A percentile compares a stretch with the other conserved stretches of the same genome.
Evolutionary conservation across 2,329 filamentous ascomycete genomes (phyloP).

Genomic region (Penicillium brevicompactum): DNA sequence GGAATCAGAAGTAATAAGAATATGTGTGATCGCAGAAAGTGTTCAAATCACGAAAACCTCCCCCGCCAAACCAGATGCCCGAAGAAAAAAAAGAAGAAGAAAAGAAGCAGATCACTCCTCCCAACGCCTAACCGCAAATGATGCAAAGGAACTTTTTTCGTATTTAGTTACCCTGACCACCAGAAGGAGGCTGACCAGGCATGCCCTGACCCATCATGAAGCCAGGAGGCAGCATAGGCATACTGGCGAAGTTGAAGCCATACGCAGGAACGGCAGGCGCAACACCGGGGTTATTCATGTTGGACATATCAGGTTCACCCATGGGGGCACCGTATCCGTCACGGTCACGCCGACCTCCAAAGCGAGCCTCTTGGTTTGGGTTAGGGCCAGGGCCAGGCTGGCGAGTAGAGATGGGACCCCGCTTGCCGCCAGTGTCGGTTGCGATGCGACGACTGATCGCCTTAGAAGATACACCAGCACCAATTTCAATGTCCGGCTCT

Average conservation of each 20-base stretch:
- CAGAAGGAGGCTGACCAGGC: slow-evolving; percentile 40
- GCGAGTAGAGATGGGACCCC: slow-evolving; percentile 51
- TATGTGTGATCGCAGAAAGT: neutral
- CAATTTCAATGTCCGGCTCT: slow-evolving; percentile 98
- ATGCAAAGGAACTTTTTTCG: slow-evolving; percentile 7
- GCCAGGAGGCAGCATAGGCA: slow-evolving; percentile 52
- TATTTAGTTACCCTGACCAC: slow-evolving; percentile 36
- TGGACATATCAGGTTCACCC: slow-evolving; percentile 35
- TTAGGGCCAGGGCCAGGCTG: slow-evolving; percentile 25
- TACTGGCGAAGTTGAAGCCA: slow-evolving; percentile 54
- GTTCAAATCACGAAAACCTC: neutral
- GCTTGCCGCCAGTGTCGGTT: slow-evolving; percentile 53
- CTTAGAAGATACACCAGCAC: slow-evolving; percentile 95
- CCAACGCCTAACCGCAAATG: slow-evolving; percentile 11
- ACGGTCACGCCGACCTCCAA: slow-evolving; percentile 36
- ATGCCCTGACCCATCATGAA: slow-evolving; percentile 47
- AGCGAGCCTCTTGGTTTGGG: slow-evolving; percentile 24
- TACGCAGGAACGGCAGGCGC: slow-evolving; percentile 58
- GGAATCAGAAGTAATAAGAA: neutral
- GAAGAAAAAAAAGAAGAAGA: neutral
- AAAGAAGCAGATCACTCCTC: neutral
- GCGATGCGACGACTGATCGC: slow-evolving; percentile 56
- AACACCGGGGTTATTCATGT: slow-evolving; percentile 50
- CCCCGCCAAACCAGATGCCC: slow-evolving; percentile 8
- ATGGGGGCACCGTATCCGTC: slow-evolving; percentile 32